phyloP scores from a whole-genome alignment of 345 rosid species.

The Populus ilicifolia region DNA sequence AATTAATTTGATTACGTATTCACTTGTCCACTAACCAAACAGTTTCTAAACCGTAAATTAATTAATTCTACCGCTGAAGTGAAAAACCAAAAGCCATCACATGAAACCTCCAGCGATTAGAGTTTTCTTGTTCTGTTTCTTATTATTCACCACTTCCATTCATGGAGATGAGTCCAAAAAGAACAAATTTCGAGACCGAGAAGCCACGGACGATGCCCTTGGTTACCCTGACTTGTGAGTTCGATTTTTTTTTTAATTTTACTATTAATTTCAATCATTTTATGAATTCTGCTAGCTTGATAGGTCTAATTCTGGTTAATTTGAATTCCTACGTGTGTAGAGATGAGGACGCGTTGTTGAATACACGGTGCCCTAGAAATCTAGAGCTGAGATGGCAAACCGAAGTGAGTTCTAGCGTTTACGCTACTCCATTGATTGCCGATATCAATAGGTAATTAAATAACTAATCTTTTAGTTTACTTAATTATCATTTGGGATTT shows the following conservation, averaged over 20 bases:
- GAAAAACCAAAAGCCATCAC: slow-evolving; percentile 16
- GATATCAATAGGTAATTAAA: slow-evolving; percentile 75
- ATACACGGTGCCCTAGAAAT: slow-evolving; percentile 82
- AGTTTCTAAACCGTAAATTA: not conserved
- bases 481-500: not conserved
- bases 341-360: slow-evolving; percentile 85
- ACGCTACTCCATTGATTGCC: slow-evolving; percentile 88
- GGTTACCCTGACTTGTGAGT: slow-evolving; percentile 74
- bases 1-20: too few relatives aligned
- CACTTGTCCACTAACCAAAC: not conserved
- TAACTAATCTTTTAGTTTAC: not conserved
- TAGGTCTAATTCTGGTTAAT: not conserved
- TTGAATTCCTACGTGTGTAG: slow-evolving; percentile 33
- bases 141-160: slow-evolving; percentile 26
- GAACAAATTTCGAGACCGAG: slow-evolving; percentile 74
- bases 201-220: slow-evolving; percentile 72
- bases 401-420: slow-evolving; percentile 95
- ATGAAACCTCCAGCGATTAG: slow-evolving; percentile 41
- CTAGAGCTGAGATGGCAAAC: slow-evolving; percentile 98
- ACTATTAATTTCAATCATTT: too few relatives aligned
- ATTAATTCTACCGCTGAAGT: not conserved
- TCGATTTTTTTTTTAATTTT: not conserved
- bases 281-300: not conserved
- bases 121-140: slow-evolving; percentile 40
- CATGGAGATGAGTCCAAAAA: slow-evolving; percentile 41